Percentiles rank a stretch among this genome's conserved stretches.
Evolutionary conservation across 2,329 filamentous ascomycete species (phyloP).

Genomic region (Aaosphaeria pasadenensis): DNA sequence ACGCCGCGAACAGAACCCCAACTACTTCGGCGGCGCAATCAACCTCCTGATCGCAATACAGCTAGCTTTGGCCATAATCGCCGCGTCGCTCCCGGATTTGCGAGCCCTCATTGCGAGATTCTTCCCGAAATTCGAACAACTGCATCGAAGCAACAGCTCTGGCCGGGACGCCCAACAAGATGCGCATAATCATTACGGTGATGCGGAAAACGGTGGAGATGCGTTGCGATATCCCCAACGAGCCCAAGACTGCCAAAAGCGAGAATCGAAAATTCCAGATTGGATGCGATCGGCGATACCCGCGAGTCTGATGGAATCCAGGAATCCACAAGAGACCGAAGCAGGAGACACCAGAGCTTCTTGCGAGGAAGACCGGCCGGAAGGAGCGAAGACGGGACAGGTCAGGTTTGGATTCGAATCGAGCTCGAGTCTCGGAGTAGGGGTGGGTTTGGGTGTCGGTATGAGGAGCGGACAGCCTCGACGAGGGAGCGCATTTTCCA

Average conservation of each 20-base stretch:
- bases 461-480: not conserved
- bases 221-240: too few species aligned
- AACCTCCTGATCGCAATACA: conserved; percentile 26
- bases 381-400: too few species aligned
- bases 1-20: conserved; percentile 12
- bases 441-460: too few species aligned
- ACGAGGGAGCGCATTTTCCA: not conserved
- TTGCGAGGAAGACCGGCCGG: too few species aligned
- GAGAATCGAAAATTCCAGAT: conserved; percentile 11
- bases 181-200: too few species aligned
- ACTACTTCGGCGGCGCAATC: conserved; percentile 23
- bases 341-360: too few species aligned
- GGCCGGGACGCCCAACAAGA: too few species aligned
- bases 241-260: too few species aligned
- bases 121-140: conserved; percentile 18
- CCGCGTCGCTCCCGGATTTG: conserved; percentile 23
- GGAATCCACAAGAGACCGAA: too few species aligned
- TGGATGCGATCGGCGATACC: conserved; percentile 19
- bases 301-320: conserved; percentile 11
- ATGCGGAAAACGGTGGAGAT: too few species aligned
- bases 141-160: conserved; percentile 2
- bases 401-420: too few species aligned
- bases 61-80: conserved; percentile 21
- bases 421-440: too few species aligned
- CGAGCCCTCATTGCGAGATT: conserved; percentile 17